Evolutionary conservation across 176 grass and related monocot species (phyloP).

Genomic region (Oryza officinalis): DNA sequence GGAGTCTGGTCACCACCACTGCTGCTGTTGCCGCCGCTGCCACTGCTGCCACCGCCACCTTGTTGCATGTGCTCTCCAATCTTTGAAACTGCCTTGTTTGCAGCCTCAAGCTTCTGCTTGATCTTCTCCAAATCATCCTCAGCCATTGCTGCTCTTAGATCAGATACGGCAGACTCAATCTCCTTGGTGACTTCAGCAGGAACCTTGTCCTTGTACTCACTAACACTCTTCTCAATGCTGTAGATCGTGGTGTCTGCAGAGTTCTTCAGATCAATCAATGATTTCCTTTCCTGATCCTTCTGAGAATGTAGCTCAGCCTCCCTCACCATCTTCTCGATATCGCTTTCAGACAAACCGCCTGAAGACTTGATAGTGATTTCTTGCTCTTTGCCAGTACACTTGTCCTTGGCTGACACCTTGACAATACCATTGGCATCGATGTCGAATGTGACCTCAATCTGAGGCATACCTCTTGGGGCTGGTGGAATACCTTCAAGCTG

Average conservation of each 20-base stretch:
- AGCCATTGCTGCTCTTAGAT: constrained; percentile 76
- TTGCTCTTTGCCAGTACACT: constrained; percentile 82
- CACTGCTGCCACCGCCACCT: constrained; percentile 33
- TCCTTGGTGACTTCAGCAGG: constrained; percentile 72
- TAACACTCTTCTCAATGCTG: constrained; percentile 89
- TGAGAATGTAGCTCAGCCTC: constrained; percentile 91
- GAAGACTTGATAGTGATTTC: constrained; percentile 98
- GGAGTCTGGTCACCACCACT: constrained; percentile 58
- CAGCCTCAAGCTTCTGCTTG: constrained; percentile 90
- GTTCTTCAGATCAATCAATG: constrained; percentile 85
- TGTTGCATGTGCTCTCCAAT: constrained; percentile 89
- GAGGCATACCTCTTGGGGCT: constrained; percentile 84
- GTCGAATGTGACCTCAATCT: constrained; percentile 91
- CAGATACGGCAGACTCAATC: constrained; percentile 68
- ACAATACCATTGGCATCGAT: constrained; percentile 98
- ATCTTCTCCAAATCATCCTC: constrained; percentile 81
- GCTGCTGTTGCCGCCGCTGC: constrained; percentile 6
- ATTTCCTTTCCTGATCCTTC: constrained; percentile 87
- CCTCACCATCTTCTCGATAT: constrained; percentile 95
- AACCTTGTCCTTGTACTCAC: constrained; percentile 88
- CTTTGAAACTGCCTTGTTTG: constrained; percentile 94
- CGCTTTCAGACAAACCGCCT: constrained; percentile 79
- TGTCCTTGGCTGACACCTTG: constrained; percentile 95
- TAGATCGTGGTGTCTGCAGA: constrained; percentile 89
- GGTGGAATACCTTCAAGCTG: constrained; percentile 93